phyloP scores from a whole-genome alignment of 164 flowering plant species.

The Cinnamomum micranthum region DNA sequence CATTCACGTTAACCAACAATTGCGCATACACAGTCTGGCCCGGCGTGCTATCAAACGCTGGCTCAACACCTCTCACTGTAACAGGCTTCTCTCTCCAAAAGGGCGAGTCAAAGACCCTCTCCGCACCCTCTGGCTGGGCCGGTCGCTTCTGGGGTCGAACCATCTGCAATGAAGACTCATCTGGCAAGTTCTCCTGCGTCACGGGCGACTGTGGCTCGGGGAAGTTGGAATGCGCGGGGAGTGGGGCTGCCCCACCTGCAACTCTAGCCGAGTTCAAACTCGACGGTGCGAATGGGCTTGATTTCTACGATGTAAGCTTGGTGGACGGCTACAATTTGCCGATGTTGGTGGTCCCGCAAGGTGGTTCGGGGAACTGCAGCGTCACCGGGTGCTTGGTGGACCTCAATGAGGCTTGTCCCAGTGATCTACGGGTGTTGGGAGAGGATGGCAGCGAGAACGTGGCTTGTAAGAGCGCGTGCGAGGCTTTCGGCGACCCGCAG shows the following conservation, averaged over 20 bases:
- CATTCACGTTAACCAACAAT: conserved; percentile 60
- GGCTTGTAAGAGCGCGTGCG: conserved; percentile 91
- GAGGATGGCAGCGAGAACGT: conserved; percentile 25
- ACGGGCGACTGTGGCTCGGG: conserved; percentile 94
- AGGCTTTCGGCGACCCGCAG: conserved; percentile 56
- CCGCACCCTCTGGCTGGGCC: conserved; percentile 65
- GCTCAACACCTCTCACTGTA: conserved; percentile 46
- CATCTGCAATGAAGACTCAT: conserved; percentile 46
- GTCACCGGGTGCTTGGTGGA: conserved; percentile 67
- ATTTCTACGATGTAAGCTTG: conserved; percentile 86
- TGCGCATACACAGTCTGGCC: conserved; percentile 85
- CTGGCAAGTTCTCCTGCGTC: conserved; percentile 63
- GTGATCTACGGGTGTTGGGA: conserved; percentile 43
- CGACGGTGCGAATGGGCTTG: conserved; percentile 56
- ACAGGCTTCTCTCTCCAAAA: conserved; percentile 68
- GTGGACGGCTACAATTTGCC: conserved; percentile 88
- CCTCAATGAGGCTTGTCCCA: conserved; percentile 66
- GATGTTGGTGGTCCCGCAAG: conserved; percentile 54
- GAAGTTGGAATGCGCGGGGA: conserved; percentile 64
- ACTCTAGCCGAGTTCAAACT: conserved; percentile 89
- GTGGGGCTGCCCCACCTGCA: conserved; percentile 73
- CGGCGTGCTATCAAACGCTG: conserved; percentile 70
- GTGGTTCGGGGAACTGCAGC: conserved; percentile 61
- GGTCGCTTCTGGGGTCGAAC: conserved; percentile 96
- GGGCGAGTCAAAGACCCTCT: conserved; percentile 40